phyloP scores from a whole-genome alignment of 169 alveolate species.

The Plasmodium blacklocki region DNA sequence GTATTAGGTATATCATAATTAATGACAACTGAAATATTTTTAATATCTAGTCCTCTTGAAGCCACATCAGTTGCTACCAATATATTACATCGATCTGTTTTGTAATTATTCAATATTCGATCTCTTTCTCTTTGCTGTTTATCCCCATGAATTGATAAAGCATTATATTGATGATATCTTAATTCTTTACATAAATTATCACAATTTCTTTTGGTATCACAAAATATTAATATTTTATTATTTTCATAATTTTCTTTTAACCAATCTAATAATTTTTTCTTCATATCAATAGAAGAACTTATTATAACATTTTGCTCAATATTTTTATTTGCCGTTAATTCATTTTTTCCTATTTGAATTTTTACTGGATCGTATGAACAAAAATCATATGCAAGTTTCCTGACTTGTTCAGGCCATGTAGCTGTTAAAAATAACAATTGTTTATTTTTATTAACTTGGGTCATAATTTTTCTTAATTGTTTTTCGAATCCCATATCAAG shows the following conservation, averaged over 20 bases:
- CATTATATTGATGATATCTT: conserved; percentile 88
- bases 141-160: conserved; percentile 94
- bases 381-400: conserved; percentile 90
- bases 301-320: conserved; percentile 86
- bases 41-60: conserved; percentile 96
- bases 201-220: conserved; percentile 87
- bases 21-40: conserved; percentile 92
- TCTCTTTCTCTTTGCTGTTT: conserved; percentile 89
- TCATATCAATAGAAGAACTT: conserved; percentile 83
- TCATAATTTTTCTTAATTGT: conserved; percentile 89
- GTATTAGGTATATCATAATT: conserved; percentile 95
- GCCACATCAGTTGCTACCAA: conserved; percentile 97
- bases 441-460: conserved; percentile 94
- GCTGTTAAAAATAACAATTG: conserved; percentile 95
- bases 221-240: conserved; percentile 87
- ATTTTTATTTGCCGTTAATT: conserved; percentile 89
- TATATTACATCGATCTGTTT: conserved; percentile 91
- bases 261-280: conserved; percentile 77
- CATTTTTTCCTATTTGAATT: conserved; percentile 91
- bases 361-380: conserved; percentile 91
- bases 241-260: conserved; percentile 80
- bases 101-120: conserved; percentile 88
- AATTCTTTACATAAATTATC: conserved; percentile 90
- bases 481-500: conserved; percentile 98
- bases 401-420: conserved; percentile 94